Percentiles rank a stretch among this genome's conserved stretches.
phyloP scores from a whole-genome alignment of 2,329 filamentous ascomycete genomes.

The Fusarium mundagurra region DNA sequence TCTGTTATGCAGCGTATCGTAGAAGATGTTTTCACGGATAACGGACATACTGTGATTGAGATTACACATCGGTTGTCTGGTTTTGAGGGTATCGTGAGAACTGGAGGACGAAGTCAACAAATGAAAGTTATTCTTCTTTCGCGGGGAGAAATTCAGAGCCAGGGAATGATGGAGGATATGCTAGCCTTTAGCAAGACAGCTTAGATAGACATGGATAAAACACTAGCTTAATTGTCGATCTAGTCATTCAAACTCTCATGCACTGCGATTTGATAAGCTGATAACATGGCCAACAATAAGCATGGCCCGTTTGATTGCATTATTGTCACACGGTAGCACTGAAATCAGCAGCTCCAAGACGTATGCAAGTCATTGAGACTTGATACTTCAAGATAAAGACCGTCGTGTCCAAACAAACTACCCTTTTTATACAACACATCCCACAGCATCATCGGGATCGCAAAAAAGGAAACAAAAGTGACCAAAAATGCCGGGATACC shows the following conservation, averaged over 20 bases:
- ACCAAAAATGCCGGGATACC: not conserved
- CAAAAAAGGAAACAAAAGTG: not conserved
- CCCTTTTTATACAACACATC: not conserved
- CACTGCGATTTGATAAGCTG: not conserved
- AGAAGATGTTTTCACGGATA: fast-evolving
- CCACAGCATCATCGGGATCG: not conserved
- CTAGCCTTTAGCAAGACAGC: not conserved
- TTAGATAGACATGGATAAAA: not conserved
- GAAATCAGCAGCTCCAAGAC: not conserved
- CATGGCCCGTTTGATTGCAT: too few relatives aligned
- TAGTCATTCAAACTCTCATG: fast-evolving
- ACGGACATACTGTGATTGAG: not conserved
- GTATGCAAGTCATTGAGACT: not conserved
- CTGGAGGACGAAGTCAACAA: fast-evolving
- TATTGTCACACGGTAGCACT: not conserved
- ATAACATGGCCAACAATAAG: too few relatives aligned
- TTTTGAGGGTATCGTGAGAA: too few relatives aligned
- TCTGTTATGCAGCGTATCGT: not conserved
- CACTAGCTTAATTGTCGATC: too few relatives aligned
- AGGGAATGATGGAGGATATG: not conserved
- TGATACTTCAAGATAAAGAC: not conserved
- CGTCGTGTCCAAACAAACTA: not conserved
- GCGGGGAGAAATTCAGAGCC: not conserved
- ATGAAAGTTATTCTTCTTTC: not conserved
- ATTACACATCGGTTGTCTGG: not conserved